Conservation (phyloP, 2,329 filamentous ascomycete genomes). For the Trichoderma sp. region DNA sequence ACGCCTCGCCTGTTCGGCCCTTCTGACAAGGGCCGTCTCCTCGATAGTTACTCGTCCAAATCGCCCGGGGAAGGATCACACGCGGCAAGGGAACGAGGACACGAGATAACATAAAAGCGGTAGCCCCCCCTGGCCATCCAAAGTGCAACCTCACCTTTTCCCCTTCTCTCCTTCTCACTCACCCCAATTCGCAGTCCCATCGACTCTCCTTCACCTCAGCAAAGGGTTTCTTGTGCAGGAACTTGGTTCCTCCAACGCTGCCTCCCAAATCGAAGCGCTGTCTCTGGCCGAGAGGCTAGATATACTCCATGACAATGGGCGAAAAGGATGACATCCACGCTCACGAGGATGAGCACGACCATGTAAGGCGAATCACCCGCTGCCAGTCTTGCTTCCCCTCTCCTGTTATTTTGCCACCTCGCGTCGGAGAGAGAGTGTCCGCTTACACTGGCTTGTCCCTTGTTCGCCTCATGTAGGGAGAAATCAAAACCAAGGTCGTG, state of each 20-base stretch:
- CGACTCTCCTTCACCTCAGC: neutral
- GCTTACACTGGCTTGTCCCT: neutral
- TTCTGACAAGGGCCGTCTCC: conserved; percentile 15
- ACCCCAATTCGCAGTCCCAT: neutral
- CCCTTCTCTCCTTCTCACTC: neutral
- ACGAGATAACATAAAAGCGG: conserved; percentile 14
- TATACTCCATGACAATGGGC: conserved; percentile 14
- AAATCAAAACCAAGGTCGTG: conserved; percentile 29
- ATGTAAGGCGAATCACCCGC: conserved; percentile 7
- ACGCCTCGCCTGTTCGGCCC: conserved; percentile 9
- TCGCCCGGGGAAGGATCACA: conserved; percentile 15
- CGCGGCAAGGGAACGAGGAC: conserved; percentile 5
- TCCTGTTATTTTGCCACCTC: neutral
- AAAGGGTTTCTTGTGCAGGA: neutral
- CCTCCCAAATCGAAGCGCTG: conserved; percentile 5
- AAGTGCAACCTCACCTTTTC: neutral
- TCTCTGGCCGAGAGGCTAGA: conserved; percentile 13
- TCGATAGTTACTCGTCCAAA: neutral
- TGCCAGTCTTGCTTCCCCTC: neutral
- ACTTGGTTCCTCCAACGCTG: neutral
- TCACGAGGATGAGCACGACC: conserved; percentile 15
- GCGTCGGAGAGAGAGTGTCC: neutral
- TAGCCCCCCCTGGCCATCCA: conserved; percentile 11
- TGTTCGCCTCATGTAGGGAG: neutral
- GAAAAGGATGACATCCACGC: conserved; percentile 17